Conservation (phyloP, 306 rosid genomes). For the Begonia fuchsioides region DNA sequence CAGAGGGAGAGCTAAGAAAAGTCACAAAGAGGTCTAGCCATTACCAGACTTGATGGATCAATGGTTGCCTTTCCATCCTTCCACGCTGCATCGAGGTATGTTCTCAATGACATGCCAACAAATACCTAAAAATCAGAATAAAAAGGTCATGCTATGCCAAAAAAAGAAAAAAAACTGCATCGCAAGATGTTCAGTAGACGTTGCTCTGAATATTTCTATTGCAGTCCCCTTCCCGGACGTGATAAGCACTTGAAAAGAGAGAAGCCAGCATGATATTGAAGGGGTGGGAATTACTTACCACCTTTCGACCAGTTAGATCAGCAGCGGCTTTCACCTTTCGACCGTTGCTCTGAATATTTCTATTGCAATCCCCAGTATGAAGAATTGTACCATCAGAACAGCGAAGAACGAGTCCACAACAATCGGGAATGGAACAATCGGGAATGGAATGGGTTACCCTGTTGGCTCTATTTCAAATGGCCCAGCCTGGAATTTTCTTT, state of each 20-base stretch:
- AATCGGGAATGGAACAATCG: no score
- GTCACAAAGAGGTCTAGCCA: neutral
- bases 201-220: no score
- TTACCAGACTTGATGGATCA: slow-evolving; percentile 91
- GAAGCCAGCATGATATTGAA: slow-evolving; percentile 1
- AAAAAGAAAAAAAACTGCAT: no score
- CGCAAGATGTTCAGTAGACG: no score
- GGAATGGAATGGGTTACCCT: slow-evolving; percentile 95
- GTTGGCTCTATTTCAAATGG: slow-evolving; percentile 92
- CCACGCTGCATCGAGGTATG: slow-evolving; percentile 97
- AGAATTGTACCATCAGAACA: slow-evolving; percentile 94
- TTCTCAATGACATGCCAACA: slow-evolving; percentile 95
- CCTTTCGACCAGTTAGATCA: slow-evolving; percentile 86
- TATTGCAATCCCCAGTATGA: slow-evolving; percentile 99
- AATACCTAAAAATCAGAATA: slow-evolving; percentile 45
- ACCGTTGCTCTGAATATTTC: no score
- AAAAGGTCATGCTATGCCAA: neutral
- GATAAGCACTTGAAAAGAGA: slow-evolving; percentile 10
- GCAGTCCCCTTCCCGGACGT: no score
- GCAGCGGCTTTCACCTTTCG: slow-evolving; percentile 99
- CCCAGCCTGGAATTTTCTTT: slow-evolving; percentile 74
- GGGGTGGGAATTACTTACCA: slow-evolving; percentile 41
- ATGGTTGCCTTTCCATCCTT: slow-evolving; percentile 96
- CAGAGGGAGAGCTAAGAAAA: neutral
- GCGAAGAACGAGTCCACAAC: slow-evolving; percentile 96